A percentile compares a stretch with the other conserved stretches of the same genome.
Conservation (phyloP, 2,329 filamentous ascomycete species). For the Neobulgaria alba region DNA sequence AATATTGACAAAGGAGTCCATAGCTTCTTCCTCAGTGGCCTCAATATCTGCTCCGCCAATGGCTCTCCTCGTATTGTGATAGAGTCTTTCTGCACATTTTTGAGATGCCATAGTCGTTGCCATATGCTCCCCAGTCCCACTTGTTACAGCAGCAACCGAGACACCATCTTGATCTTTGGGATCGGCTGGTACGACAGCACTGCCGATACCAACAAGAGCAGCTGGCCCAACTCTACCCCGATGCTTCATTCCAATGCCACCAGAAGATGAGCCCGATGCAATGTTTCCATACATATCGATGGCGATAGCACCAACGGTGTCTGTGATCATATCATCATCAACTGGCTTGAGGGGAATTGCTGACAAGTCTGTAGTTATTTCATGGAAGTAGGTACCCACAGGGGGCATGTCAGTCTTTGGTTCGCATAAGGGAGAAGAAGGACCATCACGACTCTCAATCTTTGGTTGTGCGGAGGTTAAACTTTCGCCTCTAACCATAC, state of each 20-base stretch:
- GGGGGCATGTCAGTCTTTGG: conserved; percentile 3
- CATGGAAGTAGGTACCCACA: conserved; percentile 14
- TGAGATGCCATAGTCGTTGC: conserved; percentile 87
- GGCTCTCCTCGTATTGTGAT: conserved; percentile 55
- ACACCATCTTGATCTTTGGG: conserved; percentile 58
- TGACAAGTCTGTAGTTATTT: conserved; percentile 17
- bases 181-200: conserved; percentile 74
- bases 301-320: conserved; percentile 93
- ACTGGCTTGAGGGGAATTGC: conserved; percentile 3
- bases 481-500: conserved; percentile 8
- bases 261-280: conserved; percentile 90
- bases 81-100: conserved; percentile 78
- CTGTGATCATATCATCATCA: conserved; percentile 61
- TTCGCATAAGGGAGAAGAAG: conserved; percentile 16
- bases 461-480: conserved; percentile 1
- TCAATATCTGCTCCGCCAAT: conserved; percentile 52
- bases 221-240: conserved; percentile 85
- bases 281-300: conserved; percentile 81
- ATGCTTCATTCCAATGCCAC: conserved; percentile 98
- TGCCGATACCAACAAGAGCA: conserved; percentile 84
- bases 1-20: conserved; percentile 69
- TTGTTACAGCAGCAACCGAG: conserved; percentile 77
- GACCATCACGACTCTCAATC: conserved; percentile 21
- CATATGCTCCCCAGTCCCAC: conserved; percentile 97
- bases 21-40: conserved; percentile 68